Evolutionary conservation across 2,329 filamentous ascomycete species (phyloP), one percentile per base, ranked within the genome.

Genomic region (Tolypocladium pustulatum): DNA sequence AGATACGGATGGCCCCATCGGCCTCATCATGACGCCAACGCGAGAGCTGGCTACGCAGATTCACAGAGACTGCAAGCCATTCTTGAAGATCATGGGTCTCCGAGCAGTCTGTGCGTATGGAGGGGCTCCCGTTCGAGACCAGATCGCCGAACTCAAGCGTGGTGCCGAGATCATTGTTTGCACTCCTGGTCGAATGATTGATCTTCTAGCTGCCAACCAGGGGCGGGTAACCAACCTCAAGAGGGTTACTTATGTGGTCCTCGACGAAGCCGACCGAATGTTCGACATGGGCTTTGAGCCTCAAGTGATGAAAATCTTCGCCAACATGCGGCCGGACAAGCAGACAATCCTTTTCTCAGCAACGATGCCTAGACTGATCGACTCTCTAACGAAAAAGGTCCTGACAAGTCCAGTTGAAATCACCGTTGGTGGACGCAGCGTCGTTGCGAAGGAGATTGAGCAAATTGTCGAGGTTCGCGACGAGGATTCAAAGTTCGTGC

Each of bases 201-300:
- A 99, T 77, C 82, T 99, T 22, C 79, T 99, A 37, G 90, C 91
- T 46, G 91, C 92, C 56, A 99, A 97, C 69, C 88, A 90, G 64
- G 93, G 93, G n/a, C 85, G 92, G 62, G 92, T 97, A 12, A 96
- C 93, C 15, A 97, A 95, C 68, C 79, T 99, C 59, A 86, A 83
- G 65, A 84, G 94, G 62, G 90, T 96, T 15, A 94, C 91, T 0
- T 99, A 97, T 71, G 86, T 97, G 30, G 94, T 99, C 13, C 83
- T 99, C 43, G 94, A 99, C 70, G 94, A 99, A 75, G 94, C 94
- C 54, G 94, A 99, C 73, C 88, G 94, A 62, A 97, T 99, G 94
- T 97, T 97, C 70, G 94, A 99, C 72, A 97, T 99, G 94, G 94
- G 94, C 17, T 99, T 99, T 69, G 93, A 96, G 74, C 93, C 94